A percentile compares a stretch with the other conserved stretches of the same genome.
phyloP scores from a whole-genome alignment of 2,329 filamentous ascomycete genomes.

The Fusarium poae region DNA sequence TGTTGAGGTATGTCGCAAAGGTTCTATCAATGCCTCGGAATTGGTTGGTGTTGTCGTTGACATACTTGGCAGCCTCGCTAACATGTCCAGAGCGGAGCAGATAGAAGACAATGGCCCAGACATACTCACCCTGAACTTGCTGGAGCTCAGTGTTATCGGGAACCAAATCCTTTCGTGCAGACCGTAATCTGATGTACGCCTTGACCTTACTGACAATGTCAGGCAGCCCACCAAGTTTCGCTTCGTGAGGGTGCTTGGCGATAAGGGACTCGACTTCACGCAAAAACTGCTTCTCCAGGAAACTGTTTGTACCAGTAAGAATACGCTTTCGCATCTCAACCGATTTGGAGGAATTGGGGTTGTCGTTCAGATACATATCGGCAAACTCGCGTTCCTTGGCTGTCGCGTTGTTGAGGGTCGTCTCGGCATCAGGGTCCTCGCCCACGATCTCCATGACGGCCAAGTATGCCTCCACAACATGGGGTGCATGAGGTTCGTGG shows the following conservation, averaged over 20 bases:
- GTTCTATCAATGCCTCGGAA: constrained; percentile 93
- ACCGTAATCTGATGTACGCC: constrained; percentile 87
- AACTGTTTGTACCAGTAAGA: constrained; percentile 81
- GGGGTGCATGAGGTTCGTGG: constrained; percentile 76
- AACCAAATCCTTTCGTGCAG: constrained; percentile 84
- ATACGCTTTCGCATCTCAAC: constrained; percentile 82
- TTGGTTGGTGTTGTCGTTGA: constrained; percentile 80
- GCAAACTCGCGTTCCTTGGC: constrained; percentile 83
- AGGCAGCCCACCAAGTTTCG: constrained; percentile 88
- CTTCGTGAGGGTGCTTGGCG: constrained; percentile 86
- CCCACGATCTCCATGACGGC: constrained; percentile 83
- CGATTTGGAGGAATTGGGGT: constrained; percentile 72
- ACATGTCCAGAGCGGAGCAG: constrained; percentile 87
- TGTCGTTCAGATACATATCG: constrained; percentile 81
- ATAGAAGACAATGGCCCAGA: constrained; percentile 96
- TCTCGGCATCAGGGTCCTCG: constrained; percentile 74
- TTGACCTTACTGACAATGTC: constrained; percentile 91
- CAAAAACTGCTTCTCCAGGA: constrained; percentile 85
- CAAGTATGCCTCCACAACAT: constrained; percentile 85
- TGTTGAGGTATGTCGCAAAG: constrained; percentile 88
- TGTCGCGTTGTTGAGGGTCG: constrained; percentile 70
- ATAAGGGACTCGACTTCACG: constrained; percentile 82
- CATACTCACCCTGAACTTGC: constrained; percentile 82
- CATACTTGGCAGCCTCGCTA: constrained; percentile 86
- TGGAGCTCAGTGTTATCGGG: constrained; percentile 85